A percentile compares a stretch with the other conserved stretches of the same genome.
These are phyloP conservation scores for Polyporus tsugae DNA, from an alignment of 1,284 basidiomycete genomes.

Conservation along the genomic window DNA sequence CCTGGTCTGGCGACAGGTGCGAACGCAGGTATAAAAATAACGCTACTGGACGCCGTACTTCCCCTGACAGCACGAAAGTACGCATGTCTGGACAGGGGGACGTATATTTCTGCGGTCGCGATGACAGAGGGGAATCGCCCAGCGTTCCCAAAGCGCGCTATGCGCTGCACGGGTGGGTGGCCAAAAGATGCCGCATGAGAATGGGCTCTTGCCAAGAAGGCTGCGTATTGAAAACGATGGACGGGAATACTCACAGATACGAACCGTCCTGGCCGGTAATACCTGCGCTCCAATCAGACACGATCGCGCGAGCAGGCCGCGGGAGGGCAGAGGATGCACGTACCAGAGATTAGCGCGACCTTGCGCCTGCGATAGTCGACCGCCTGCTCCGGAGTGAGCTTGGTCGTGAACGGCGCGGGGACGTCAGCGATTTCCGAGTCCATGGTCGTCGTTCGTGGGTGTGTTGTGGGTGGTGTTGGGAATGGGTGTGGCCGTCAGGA, in stretches of 20 bases:
- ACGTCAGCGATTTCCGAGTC: constrained; percentile 38
- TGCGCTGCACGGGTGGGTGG: too few relatives aligned
- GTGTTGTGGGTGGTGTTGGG: constrained; percentile 28
- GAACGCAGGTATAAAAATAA: background rate
- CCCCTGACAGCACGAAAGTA: background rate
- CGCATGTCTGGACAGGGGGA: background rate
- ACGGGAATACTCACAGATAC: constrained; percentile 68
- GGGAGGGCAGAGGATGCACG: constrained; percentile 29
- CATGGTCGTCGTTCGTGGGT: constrained; percentile 22
- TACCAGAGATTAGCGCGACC: constrained; percentile 89
- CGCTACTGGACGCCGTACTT: background rate
- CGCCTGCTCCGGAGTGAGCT: constrained; percentile 63
- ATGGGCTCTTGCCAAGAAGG: background rate
- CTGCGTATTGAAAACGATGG: background rate
- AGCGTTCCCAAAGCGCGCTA: too few relatives aligned
- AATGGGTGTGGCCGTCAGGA: constrained; percentile 2
- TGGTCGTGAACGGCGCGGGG: constrained; percentile 43
- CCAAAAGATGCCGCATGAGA: background rate
- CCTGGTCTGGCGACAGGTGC: background rate
- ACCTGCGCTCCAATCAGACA: constrained; percentile 53
- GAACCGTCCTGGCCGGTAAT: constrained; percentile 94
- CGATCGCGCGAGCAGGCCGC: background rate
- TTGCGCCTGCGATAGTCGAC: constrained; percentile 85
- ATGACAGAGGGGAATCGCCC: background rate
- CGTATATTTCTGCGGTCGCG: background rate